Evolutionary conservation across 2,329 filamentous ascomycete genomes (phyloP), one percentile per base, ranked within the genome.

Genomic region (Fusarium foetens): DNA sequence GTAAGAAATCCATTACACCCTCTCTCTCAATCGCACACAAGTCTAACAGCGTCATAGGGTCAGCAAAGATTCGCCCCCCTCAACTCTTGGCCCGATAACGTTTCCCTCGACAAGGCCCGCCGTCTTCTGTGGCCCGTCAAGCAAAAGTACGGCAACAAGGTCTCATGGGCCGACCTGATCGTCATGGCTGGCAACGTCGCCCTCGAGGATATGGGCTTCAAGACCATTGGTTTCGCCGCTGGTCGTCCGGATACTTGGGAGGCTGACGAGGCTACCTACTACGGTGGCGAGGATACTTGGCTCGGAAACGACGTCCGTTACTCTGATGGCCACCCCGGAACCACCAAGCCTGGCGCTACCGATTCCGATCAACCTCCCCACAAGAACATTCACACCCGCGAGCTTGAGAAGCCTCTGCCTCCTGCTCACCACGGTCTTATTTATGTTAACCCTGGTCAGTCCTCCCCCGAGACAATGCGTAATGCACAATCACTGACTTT

Each of bases 51-150:
- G 5, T 33, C 29, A 25, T 46, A 81, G 77, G 92, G 91, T 64
- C 92, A 94, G 83, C 92, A 94, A 84, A 90, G 93, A 55, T 94
- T 94, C 77, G 92, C 92, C 58, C 93, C 93, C n/a, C 89, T 94
- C 79, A 94, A 94, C 87, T 80, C 90, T 84, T 94, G 92, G 92
- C 92, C 92, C 53, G 92, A 94, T 83, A 94, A 94, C 74, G 91
- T 90, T 77, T 90, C 85, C 75, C 88, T 94, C 66, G 92, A 94
- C 87, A 94, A 94, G 88, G 92, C 92, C 48, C 92, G 92, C 66
- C 92, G 92, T 71, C 88, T 94, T 66, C 85, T 94, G 53, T 94
- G 77, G 91, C 92, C 92, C 72, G 90, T 94, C 84, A 94, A 94
- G 88, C 92, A 93, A 75, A 94, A 94, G 87, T 94, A 94, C 76